These are phyloP conservation scores for Trifolium repens DNA, from an alignment of 306 rosid genomes.

Conservation along the genomic window DNA sequence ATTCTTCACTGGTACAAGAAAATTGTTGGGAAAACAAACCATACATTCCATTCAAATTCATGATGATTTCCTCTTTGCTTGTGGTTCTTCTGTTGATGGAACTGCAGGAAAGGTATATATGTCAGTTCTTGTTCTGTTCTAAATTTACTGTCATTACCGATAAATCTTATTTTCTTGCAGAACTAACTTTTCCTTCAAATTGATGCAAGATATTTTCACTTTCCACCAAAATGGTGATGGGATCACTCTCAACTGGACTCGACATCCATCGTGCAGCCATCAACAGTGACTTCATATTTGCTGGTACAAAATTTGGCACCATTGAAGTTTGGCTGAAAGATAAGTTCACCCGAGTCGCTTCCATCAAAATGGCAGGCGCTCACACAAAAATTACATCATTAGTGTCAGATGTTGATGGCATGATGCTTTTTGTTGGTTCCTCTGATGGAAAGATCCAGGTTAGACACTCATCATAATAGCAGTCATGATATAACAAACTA, in stretches of 20 bases:
- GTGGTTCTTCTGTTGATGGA: constrained; percentile 78
- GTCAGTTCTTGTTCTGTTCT: constrained; percentile 4
- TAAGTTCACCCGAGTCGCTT: constrained; percentile 59
- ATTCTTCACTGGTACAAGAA: constrained; percentile 81
- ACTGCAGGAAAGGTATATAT: constrained; percentile 75
- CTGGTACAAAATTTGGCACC: constrained; percentile 73
- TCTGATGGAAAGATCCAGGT: constrained; percentile 93
- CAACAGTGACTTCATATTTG: constrained; percentile 74
- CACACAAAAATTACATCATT: constrained; percentile 78
- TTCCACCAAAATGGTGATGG: constrained; percentile 63
- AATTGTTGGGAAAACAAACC: constrained; percentile 79
- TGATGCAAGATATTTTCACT: constrained; percentile 62
- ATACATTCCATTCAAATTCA: constrained; percentile 72
- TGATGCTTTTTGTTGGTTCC: constrained; percentile 73
- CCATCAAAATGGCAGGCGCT: constrained; percentile 72
- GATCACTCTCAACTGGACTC: constrained; percentile 70
- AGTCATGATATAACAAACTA: not conserved
- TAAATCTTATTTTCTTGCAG: constrained; percentile 15
- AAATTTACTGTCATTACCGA: constrained; percentile 10
- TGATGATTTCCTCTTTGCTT: constrained; percentile 65
- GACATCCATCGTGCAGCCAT: constrained; percentile 75
- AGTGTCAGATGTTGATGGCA: constrained; percentile 60
- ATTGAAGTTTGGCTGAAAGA: constrained; percentile 84
- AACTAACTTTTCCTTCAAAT: constrained; percentile 14
- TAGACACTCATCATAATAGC: constrained; percentile 22